These are phyloP conservation scores for Hydnomerulius pinastri DNA, from an alignment of 768 basidiomycete species.

Conservation along the genomic window DNA sequence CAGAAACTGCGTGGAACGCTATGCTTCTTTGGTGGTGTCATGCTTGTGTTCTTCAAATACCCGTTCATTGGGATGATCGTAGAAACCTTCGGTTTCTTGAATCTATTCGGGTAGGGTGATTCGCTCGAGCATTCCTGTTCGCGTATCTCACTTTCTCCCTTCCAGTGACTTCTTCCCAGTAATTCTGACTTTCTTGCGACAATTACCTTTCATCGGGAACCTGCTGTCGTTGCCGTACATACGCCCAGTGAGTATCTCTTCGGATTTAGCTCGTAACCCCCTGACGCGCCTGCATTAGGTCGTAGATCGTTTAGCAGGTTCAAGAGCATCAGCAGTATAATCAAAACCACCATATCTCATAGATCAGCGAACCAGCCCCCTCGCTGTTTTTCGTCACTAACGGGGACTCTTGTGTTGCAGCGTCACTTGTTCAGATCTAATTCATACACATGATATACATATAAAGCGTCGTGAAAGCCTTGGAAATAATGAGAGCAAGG, in stretches of 20 bases:
- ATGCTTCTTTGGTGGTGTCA: conserved; percentile 87
- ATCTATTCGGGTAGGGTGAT: conserved; percentile 82
- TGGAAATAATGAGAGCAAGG: neutral
- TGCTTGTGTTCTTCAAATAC: conserved; percentile 94
- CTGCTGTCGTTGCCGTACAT: conserved; percentile 87
- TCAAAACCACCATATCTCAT: conserved; percentile 7
- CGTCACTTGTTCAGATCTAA: conserved; percentile 17
- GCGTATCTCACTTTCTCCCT: conserved; percentile 3
- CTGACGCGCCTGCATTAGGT: conserved; percentile 44
- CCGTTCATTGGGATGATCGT: conserved; percentile 92
- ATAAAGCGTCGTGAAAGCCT: conserved; percentile 1
- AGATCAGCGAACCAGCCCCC: neutral
- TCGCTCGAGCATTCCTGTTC: neutral
- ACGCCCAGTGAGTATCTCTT: conserved; percentile 57
- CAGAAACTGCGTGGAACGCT: conserved; percentile 91
- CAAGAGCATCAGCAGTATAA: conserved; percentile 72
- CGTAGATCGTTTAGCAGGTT: conserved; percentile 79
- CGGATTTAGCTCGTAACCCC: neutral
- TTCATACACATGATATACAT: conserved; percentile 8
- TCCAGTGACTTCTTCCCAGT: conserved; percentile 98
- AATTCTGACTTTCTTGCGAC: conserved; percentile 93
- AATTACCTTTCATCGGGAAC: conserved; percentile 89
- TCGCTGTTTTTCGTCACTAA: neutral
- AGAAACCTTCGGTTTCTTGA: conserved; percentile 96
- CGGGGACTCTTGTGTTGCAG: conserved; percentile 10